These are phyloP conservation scores for Cutaneotrichosporon cutaneum DNA, from an alignment of 1,284 basidiomycete genomes.

Conservation along the genomic window DNA sequence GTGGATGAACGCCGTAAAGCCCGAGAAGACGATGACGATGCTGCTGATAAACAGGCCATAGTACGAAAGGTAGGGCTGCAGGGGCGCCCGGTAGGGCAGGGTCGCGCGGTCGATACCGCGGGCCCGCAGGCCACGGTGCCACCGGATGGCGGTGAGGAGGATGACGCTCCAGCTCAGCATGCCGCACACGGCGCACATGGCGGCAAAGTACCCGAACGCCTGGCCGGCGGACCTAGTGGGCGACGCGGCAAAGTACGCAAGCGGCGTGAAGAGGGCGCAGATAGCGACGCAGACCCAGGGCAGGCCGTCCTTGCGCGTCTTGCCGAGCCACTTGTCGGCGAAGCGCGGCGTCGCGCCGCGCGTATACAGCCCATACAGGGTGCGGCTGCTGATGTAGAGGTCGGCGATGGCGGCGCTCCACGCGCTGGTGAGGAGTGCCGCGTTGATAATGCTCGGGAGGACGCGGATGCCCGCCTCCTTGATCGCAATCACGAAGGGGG, in stretches of 20 bases:
- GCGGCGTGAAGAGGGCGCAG: conserved; percentile 30
- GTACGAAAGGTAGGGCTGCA: conserved; percentile 46
- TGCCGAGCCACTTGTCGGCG: conserved; percentile 17
- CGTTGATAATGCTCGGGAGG: conserved; percentile 66
- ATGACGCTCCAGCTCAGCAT: conserved; percentile 76
- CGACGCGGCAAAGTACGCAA: conserved; percentile 45
- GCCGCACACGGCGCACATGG: conserved; percentile 60
- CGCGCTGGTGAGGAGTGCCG: conserved; percentile 60
- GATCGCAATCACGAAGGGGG: conserved; percentile 74
- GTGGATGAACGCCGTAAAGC: conserved; percentile 29
- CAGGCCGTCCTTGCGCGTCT: conserved; percentile 41
- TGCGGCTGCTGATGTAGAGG: conserved; percentile 59
- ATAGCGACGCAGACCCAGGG: conserved; percentile 36
- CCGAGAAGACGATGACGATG: conserved; percentile 36
- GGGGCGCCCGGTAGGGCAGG: conserved; percentile 64
- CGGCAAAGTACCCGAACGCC: conserved; percentile 73
- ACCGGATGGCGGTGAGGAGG: conserved; percentile 72
- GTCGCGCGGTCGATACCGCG: conserved; percentile 59
- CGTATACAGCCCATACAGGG: conserved; percentile 59
- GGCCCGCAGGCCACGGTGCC: conserved; percentile 69
- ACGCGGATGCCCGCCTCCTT: conserved; percentile 69
- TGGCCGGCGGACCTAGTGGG: conserved; percentile 55
- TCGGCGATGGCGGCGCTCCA: conserved; percentile 60
- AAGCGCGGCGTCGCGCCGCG: conserved; percentile 66
- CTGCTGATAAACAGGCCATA: conserved; percentile 21